Evolutionary conservation across 768 basidiomycete species (phyloP), one percentile per base, ranked within the genome.

Genomic region (Hemileccinum impolitum): DNA sequence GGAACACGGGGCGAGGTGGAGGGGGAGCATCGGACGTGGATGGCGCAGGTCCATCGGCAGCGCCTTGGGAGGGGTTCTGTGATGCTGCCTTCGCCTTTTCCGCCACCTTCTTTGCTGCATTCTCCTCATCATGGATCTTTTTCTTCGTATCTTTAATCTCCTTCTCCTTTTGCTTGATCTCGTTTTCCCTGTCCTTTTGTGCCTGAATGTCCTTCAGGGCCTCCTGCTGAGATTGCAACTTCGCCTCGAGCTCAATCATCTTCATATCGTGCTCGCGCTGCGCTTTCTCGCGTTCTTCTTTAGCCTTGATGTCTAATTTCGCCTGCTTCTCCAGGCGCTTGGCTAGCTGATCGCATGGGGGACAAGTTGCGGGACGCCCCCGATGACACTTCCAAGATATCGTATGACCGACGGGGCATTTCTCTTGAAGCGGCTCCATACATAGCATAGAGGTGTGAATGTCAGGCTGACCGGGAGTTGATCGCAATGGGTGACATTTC

Each of bases 401-500:
- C 3, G 47, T 49, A 51, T 88, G 85, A 2, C 68, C 70, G 2
- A 59, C 50, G 1, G 57, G 30, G 58, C 85, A 87, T 35, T 64
- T 69, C 0, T 60, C 61, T 6, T 59, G 45, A 19, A 79, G 45
- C 18, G 62, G 52, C 10, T 67, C 58, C 26, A 61, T 53, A 62
- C 86, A 87, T 0, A 42, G 39, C 71, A 81, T 75, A 18, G 46
- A 23, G 1, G 44, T 8, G 25, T 65, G 63, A 4, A 55, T 13
- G 35, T 65, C 57, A 1, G 56, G 61, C 3, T 54, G 50, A 4
- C 62, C 80, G 73, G 17, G 78, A 72, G 57, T 84, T 74, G 48
- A 80, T 73, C 46, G 52, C 55, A 13, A 47, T 47, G 77, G 77
- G 59, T 88, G 86, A 50, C 85, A 88, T 61, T 77, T 85, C 2